Evolutionary conservation across 768 basidiomycete species (phyloP).

Genomic region (Antrodiella citrinella): DNA sequence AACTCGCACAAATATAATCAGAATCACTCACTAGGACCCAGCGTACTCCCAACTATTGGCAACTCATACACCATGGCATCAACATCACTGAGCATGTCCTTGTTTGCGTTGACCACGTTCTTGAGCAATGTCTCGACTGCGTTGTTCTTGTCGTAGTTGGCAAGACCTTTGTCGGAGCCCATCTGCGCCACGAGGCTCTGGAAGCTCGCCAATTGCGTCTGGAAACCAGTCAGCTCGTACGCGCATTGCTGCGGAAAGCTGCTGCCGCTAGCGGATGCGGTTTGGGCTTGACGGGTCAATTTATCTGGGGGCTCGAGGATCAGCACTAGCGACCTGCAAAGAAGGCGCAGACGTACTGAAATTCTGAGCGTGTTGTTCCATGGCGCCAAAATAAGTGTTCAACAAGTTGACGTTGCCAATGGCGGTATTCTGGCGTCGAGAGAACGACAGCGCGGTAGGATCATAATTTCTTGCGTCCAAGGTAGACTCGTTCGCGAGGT

Average conservation of each 20-base stretch:
- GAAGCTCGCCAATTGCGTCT: slow-evolving; percentile 25
- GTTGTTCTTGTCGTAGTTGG: slow-evolving; percentile 38
- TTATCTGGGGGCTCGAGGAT: not conserved
- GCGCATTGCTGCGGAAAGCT: slow-evolving; percentile 31
- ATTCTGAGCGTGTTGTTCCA: slow-evolving; percentile 16
- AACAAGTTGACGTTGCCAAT: slow-evolving; percentile 18
- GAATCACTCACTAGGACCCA: slow-evolving; percentile 46
- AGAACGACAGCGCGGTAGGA: too few relatives aligned
- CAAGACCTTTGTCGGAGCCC: slow-evolving; percentile 38
- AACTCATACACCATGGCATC: slow-evolving; percentile 27
- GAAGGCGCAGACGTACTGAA: slow-evolving; percentile 17
- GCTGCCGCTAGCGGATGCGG: slow-evolving; percentile 3
- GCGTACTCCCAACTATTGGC: slow-evolving; percentile 39
- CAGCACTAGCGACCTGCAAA: not conserved
- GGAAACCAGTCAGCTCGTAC: slow-evolving; percentile 28
- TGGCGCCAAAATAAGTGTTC: slow-evolving; percentile 16
- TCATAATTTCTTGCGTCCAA: too few relatives aligned
- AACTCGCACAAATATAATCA: slow-evolving; percentile 1
- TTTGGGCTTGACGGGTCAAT: not conserved
- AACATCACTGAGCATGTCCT: slow-evolving; percentile 32
- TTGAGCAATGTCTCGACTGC: slow-evolving; percentile 43
- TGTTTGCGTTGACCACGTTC: slow-evolving; percentile 38
- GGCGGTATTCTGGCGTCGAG: slow-evolving; percentile 8
- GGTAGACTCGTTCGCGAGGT: not conserved
- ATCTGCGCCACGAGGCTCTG: slow-evolving; percentile 21